Percentiles rank a stretch among this genome's conserved stretches.
These are phyloP conservation scores for Geotrichum citri-aurantii DNA, from an alignment of 1,139 yeast species.

Conservation along the genomic window DNA sequence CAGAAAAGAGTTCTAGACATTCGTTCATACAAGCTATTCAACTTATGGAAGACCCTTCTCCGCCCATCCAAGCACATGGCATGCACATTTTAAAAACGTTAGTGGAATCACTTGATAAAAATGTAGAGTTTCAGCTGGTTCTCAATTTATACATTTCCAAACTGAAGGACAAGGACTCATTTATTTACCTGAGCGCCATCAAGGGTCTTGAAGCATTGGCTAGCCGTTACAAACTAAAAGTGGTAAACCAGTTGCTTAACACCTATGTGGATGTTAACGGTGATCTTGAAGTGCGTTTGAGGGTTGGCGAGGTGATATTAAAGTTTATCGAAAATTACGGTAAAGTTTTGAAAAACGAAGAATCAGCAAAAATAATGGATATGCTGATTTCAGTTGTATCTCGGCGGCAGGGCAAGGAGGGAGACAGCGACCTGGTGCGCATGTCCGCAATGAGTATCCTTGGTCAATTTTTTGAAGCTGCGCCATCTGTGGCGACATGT, in stretches of 20 bases:
- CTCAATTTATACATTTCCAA: constrained; percentile 59
- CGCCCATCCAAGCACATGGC: constrained; percentile 87
- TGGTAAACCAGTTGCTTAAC: constrained; percentile 40
- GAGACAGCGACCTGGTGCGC: constrained; percentile 55
- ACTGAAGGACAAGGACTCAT: constrained; percentile 76
- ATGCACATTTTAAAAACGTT: constrained; percentile 58
- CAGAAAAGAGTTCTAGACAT: background rate
- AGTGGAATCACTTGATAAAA: constrained; percentile 46
- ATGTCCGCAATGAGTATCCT: constrained; percentile 83
- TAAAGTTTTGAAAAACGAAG: constrained; percentile 41
- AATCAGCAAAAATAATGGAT: constrained; percentile 14
- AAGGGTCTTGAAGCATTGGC: constrained; percentile 65
- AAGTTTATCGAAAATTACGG: constrained; percentile 33
- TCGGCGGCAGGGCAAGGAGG: constrained; percentile 27
- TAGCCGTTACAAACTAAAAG: constrained; percentile 38
- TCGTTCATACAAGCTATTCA: constrained; percentile 51
- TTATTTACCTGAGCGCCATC: constrained; percentile 74
- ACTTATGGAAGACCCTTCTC: constrained; percentile 67
- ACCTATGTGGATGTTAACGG: constrained; percentile 39
- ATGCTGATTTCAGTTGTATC: constrained; percentile 42
- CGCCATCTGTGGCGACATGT: constrained; percentile 45
- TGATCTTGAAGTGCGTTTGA: constrained; percentile 57
- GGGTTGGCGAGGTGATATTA: constrained; percentile 70
- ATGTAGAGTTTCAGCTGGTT: constrained; percentile 50
- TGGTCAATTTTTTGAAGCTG: constrained; percentile 56